Evolutionary conservation across 2,329 filamentous ascomycete species (phyloP).

Genomic region (Colletotrichum costaricense): DNA sequence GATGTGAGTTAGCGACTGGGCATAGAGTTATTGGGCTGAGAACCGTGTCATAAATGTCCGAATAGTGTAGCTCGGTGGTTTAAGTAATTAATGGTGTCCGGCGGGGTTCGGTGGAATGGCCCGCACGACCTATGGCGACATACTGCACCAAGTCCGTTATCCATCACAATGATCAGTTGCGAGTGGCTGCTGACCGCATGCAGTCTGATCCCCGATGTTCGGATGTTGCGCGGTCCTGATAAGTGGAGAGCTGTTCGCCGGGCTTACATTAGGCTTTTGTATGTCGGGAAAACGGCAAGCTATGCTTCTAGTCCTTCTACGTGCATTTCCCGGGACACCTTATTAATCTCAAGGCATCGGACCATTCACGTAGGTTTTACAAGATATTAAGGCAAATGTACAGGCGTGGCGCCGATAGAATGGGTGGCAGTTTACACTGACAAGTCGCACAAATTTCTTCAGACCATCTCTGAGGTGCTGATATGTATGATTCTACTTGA

Average conservation of each 20-base stretch:
- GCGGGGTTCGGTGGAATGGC: constrained; percentile 15
- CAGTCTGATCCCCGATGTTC: constrained; percentile 4
- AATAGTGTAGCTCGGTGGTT: background rate
- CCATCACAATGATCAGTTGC: background rate
- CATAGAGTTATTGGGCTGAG: too few relatives aligned
- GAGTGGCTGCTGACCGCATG: constrained; percentile 4
- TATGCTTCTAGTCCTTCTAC: background rate
- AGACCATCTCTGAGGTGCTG: background rate
- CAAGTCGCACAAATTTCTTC: background rate
- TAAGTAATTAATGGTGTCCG: background rate
- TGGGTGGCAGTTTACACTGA: background rate
- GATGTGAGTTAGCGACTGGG: background rate
- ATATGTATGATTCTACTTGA: background rate
- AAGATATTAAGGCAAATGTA: too few relatives aligned
- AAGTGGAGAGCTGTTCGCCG: background rate
- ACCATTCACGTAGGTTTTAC: background rate
- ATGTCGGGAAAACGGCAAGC: background rate
- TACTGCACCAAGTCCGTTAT: background rate
- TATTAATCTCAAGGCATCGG: background rate
- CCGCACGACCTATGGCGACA: constrained; percentile 30
- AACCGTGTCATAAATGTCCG: background rate
- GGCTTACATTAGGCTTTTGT: background rate
- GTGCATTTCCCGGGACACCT: background rate
- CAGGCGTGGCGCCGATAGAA: too few relatives aligned
- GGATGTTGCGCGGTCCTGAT: background rate